These are phyloP conservation scores for Talaromyces sp. DNA, from an alignment of 2,329 filamentous ascomycete genomes.

Conservation along the genomic window DNA sequence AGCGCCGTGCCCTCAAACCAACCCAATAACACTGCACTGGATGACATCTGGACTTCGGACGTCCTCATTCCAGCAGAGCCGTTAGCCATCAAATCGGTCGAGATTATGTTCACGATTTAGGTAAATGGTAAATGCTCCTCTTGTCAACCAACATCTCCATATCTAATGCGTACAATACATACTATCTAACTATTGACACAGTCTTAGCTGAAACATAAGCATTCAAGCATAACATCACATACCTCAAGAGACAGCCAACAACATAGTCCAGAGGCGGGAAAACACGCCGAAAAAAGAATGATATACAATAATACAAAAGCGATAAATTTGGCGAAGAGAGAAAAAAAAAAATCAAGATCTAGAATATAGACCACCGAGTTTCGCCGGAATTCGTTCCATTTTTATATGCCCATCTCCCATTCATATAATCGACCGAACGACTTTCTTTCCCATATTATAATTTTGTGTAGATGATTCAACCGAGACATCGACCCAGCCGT, in stretches of 20 bases:
- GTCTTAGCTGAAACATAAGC: neutral
- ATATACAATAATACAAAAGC: constrained; percentile 9
- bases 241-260: neutral
- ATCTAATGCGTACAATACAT: neutral
- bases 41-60: no score
- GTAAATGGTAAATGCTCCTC: neutral
- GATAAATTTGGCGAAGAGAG: neutral
- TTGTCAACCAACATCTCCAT: neutral
- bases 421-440: neutral
- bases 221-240: neutral
- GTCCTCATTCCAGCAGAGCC: no score
- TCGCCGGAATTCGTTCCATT: neutral
- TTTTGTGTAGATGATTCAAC: constrained; percentile 10
- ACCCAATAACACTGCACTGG: neutral
- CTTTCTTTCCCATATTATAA: constrained; percentile 3
- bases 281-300: neutral
- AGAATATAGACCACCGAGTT: constrained; percentile 1
- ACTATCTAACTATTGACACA: neutral
- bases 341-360: neutral
- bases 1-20: neutral
- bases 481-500: constrained; percentile 14
- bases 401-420: neutral
- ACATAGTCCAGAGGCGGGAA: neutral
- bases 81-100: no score
- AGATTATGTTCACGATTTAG: neutral